Base-by-base conservation (phyloP, 495 filamentous ascomycete genomes). In the Penicillium diatomitis region DNA sequence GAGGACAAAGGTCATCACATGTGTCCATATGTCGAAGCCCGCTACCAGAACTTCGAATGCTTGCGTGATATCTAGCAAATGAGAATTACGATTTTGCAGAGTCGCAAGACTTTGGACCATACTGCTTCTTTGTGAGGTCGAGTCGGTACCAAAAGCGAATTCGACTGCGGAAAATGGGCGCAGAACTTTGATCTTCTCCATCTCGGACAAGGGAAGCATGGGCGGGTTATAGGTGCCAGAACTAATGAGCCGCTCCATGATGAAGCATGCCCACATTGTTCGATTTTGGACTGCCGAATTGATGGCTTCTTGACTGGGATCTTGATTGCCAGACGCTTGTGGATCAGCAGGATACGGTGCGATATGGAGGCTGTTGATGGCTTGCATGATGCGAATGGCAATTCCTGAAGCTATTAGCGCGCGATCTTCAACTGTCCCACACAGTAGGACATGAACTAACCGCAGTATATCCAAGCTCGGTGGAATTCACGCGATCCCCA, bases 261-360 rank as follows among this genome's bases (percentile, higher is more conserved):
- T 62, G 54, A 91, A 92, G 64, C 88, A 92, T 20, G 87, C 82
- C 88, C 88, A 95, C 82, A 92, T 89, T 6, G 87, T 87, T 45
- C 88, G 70, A 11, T 58, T 61, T 11, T 56, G 49, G 27, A 59
- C 49, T 5, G 49, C 52, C 6, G 46, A 27, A 0, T 46, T 52
- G 9, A 59, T 39, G 8, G 48, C 35, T 20, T 59, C 56, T 29
- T 48, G 12, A n/a, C 40, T 42, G 9, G 40, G n/a, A 10, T 33
- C 33, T 4, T 42, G 40, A 6, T n/a, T 42, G 27, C 34, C 31
- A 6, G 41, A 44, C 20, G 29, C 28, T 31, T 2, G 47, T 0
- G 53, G 45, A 36, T 59, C 56, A 3, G 52, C 49, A 6, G 56
- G 47, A 32, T 59, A 59, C 0, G 52, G 49, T 10, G 56, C 49